Evolutionary conservation across 2,329 filamentous ascomycete species (phyloP), one percentile per base, ranked within the genome.

Genomic region (Talaromyces sp.): DNA sequence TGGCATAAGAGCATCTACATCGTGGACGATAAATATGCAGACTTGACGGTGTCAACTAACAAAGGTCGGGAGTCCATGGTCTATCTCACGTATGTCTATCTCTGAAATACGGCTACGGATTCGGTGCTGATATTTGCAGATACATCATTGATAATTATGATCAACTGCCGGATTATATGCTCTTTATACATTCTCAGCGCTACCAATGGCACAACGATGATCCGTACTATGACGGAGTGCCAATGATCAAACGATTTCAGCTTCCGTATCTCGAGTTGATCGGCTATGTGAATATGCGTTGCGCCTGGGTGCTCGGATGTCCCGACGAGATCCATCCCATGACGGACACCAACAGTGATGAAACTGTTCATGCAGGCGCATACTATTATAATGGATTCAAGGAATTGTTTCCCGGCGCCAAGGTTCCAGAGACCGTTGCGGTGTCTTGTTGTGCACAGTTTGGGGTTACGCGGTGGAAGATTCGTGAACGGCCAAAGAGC

Each of bases 1-100:
- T 86, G 84, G 84, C 77, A 80, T 66, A 81, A 82, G 71, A 84
- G 79, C 66, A 79, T 86, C 65, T 87, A 87, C 71, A 79, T 85
- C 31, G 83, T 84, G 61, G 81, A 87, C 68, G 79, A 85, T 69
- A 75, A 79, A 37, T 68, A 67, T 5, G 82, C 83, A 3, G 67
- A 76, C 22, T 73, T 85, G 67, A 84, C 81, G 0, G 83, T 87
- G 15, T 76, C 81, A 3, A 69, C 70, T 50, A 80, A 80, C 66
- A 80, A 80, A 69, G 79, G 79, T 8, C 73, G 78, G 60, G 79
- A 80, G 67, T 78, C 77, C 6, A 80, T 79, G 78, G 78, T 77
- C 3, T 80, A 80, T 71, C 69, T 80, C 67, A 80, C 78, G 78
- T 80, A 70, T 68, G 76, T 31, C 37, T 13, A 17, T 39, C 49